A percentile compares a stretch with the other conserved stretches of the same genome.
These are phyloP conservation scores for Diphasiastrum complanatum DNA, from an alignment of 83 land plant genomes.

Conservation along the genomic window DNA sequence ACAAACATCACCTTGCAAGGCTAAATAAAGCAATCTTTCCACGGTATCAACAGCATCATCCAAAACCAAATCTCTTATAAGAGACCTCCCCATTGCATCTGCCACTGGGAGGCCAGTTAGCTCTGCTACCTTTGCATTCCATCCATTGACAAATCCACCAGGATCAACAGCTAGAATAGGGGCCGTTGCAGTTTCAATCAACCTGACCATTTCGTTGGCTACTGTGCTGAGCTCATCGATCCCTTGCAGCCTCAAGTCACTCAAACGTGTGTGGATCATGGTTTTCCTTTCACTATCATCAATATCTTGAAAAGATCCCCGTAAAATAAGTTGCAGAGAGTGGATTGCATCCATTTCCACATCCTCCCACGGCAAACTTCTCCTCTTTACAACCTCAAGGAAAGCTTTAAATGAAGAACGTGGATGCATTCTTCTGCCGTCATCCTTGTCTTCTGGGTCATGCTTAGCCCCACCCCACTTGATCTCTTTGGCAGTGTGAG, in stretches of 20 bases:
- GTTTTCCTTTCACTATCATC: slow-evolving; percentile 35
- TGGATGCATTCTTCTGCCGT: slow-evolving; percentile 90
- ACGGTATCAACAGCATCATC: slow-evolving; percentile 28
- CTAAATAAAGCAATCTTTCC: slow-evolving; percentile 32
- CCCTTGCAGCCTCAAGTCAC: slow-evolving; percentile 39
- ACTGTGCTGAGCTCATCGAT: slow-evolving; percentile 47
- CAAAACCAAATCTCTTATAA: slow-evolving; percentile 32
- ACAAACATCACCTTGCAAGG: slow-evolving; percentile 39
- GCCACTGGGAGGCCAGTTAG: slow-evolving; percentile 34
- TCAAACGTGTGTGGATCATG: slow-evolving; percentile 35
- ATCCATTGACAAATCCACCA: slow-evolving; percentile 39
- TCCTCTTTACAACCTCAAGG: slow-evolving; percentile 79
- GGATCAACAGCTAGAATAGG: slow-evolving; percentile 40
- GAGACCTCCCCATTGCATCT: slow-evolving; percentile 36
- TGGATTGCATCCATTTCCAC: slow-evolving; percentile 98
- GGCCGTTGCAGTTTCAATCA: slow-evolving; percentile 41
- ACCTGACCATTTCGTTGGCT: slow-evolving; percentile 40
- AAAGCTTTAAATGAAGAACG: slow-evolving; percentile 93
- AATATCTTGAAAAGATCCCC: slow-evolving; percentile 57
- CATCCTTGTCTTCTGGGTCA: slow-evolving; percentile 67
- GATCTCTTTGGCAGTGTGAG: slow-evolving; percentile 85
- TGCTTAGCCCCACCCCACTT: slow-evolving; percentile 98
- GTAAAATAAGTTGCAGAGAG: slow-evolving; percentile 81
- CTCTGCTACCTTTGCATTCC: slow-evolving; percentile 43
- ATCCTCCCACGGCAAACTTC: slow-evolving; percentile 92